Percentiles rank a stretch among this genome's conserved stretches.
phyloP scores from a whole-genome alignment of 1,284 basidiomycete genomes.

The Ustilago tritici region DNA sequence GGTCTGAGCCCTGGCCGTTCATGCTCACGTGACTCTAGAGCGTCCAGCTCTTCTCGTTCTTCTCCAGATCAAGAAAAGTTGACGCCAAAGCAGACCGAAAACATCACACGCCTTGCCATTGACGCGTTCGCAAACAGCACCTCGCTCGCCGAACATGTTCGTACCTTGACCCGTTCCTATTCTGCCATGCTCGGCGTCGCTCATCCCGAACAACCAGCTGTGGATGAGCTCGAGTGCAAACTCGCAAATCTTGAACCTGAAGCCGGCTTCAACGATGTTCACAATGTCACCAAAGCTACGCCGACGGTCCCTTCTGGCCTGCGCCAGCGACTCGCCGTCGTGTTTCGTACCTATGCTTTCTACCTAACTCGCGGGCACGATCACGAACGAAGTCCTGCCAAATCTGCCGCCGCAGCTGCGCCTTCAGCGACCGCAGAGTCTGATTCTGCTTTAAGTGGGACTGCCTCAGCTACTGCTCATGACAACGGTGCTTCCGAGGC shows the following conservation, averaged over 20 bases:
- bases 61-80: background rate
- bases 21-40: background rate
- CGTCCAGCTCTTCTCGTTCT: slow-evolving; percentile 11
- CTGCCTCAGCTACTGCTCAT: background rate
- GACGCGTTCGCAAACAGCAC: slow-evolving; percentile 1
- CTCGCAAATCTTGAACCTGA: slow-evolving; percentile 1
- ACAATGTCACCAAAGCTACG: background rate
- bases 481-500: background rate
- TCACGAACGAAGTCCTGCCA: background rate
- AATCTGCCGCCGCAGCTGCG: background rate
- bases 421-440: no score
- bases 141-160: slow-evolving; percentile 15
- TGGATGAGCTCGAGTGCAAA: slow-evolving; percentile 14
- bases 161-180: slow-evolving; percentile 8
- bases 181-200: background rate
- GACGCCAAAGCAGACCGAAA: slow-evolving; percentile 4
- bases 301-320: slow-evolving; percentile 5
- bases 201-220: background rate
- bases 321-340: slow-evolving; percentile 1
- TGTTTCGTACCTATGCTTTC: slow-evolving; percentile 3
- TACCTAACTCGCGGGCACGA: background rate
- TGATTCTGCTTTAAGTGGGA: no score
- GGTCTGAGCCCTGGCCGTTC: slow-evolving; percentile 7
- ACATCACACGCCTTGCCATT: background rate
- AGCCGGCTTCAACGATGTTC: slow-evolving; percentile 10